Base-by-base conservation (phyloP, 352 stramenopile species). In the Blastocystis sp. region DNA sequence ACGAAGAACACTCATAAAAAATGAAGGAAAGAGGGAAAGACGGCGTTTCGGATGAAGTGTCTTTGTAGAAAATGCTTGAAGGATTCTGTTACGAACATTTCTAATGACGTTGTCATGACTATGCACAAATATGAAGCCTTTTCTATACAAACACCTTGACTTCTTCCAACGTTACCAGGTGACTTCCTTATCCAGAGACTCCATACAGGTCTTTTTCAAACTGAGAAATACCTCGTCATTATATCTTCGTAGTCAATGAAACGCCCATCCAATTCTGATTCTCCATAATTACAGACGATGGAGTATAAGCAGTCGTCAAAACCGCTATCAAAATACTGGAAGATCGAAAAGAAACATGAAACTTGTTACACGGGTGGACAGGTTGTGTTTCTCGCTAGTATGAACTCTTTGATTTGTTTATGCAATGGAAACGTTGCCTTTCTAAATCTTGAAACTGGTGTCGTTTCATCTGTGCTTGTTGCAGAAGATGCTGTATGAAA, bases 341-440 rank as follows among this genome's bases (percentile, higher is more conserved):
- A 76, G 37, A 44, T 89, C 24, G 78, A 59, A 24, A 89, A 89
- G 53, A 89, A 89, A n/a, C 78, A 89, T 33, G 60, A 79, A 53
- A 76, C 60, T 54, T 76, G 27, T 42, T 89, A 89, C 58, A 54
- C 78, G 11, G 78, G 78, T 89, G 78, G 78, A 66, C 40, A 60
- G 27, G 66, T 89, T 37, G 60, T 76, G 51, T 79, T 42, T 42
- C 60, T 89, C 27, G 53, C 78, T 11, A 44, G 76, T 6, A 48
- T 35, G n/a, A 70, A 90, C 44, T 51, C 48, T 13, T 42, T 90
- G 30, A 54, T 56, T 30, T 90, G 81, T 30, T 48, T 90, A 37
- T 70, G 44, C 15, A 68, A 90, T 40, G 81, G 59, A 77, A 87
- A 90, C 27, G 53, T 90, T 30, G 68, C 51, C 24, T 90, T 90